phyloP scores from a whole-genome alignment of 768 basidiomycete genomes.

The Lactifluus pinguis region DNA sequence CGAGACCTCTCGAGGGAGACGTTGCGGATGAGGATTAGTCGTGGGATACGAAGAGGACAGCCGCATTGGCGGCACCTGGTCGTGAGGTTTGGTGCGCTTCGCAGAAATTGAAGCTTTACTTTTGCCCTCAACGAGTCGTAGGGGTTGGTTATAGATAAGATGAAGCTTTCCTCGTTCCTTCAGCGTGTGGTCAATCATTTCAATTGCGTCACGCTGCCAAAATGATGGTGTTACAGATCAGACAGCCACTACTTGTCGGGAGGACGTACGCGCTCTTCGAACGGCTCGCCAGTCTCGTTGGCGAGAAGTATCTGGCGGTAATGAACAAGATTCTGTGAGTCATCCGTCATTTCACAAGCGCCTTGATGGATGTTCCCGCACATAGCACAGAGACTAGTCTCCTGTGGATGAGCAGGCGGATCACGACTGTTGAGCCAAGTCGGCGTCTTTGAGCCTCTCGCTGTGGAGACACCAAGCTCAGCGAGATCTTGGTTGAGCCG shows the following conservation, averaged over 20 bases:
- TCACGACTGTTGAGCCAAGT: neutral
- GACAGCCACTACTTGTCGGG: neutral
- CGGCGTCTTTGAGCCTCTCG: neutral
- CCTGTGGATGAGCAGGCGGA: slow-evolving; percentile 3
- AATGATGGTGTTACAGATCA: slow-evolving; percentile 8
- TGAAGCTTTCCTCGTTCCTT: slow-evolving; percentile 43
- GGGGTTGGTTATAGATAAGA: slow-evolving; percentile 56
- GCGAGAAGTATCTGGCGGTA: slow-evolving; percentile 59
- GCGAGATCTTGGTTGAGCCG: neutral
- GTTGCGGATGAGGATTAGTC: neutral
- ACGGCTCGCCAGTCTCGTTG: slow-evolving; percentile 56
- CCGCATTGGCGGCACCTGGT: neutral
- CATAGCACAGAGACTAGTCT: slow-evolving; percentile 41
- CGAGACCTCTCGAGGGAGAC: neutral
- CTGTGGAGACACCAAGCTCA: neutral
- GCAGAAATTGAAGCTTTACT: slow-evolving; percentile 8
- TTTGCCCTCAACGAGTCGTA: slow-evolving; percentile 38
- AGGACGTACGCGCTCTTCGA: slow-evolving; percentile 49
- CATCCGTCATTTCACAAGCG: slow-evolving; percentile 55
- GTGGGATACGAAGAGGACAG: neutral
- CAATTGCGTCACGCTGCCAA: slow-evolving; percentile 51
- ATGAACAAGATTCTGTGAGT: slow-evolving; percentile 56
- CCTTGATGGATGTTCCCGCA: slow-evolving; percentile 40
- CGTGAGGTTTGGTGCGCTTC: neutral
- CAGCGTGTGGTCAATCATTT: slow-evolving; percentile 60